Evolutionary conservation across 441 rosid species (phyloP).

Genomic region (Erysimum cheiri): DNA sequence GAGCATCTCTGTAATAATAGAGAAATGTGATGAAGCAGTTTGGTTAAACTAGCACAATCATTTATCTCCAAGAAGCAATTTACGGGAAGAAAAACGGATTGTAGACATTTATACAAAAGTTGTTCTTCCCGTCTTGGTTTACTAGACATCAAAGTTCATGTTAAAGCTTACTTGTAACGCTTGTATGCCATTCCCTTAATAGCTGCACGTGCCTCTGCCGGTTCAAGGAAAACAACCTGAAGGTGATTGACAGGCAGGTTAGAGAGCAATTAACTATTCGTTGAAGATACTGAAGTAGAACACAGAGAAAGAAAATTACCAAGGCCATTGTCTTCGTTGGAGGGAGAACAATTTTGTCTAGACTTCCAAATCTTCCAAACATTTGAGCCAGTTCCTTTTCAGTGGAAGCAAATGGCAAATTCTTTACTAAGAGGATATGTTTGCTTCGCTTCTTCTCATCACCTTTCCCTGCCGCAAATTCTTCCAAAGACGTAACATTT

Average conservation of each 20-base stretch:
- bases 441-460: conserved; percentile 80
- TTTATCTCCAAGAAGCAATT: conserved; percentile 19
- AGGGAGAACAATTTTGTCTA: conserved; percentile 85
- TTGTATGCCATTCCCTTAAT: conserved; percentile 84
- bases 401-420: conserved; percentile 89
- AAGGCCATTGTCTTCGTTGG: conserved; percentile 86
- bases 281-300: neutral
- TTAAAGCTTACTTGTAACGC: conserved; percentile 77
- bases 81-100: neutral
- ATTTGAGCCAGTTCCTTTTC: conserved; percentile 78
- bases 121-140: conserved; percentile 8
- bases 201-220: conserved; percentile 89
- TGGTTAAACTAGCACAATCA: conserved; percentile 14
- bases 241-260: conserved; percentile 28
- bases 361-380: conserved; percentile 87
- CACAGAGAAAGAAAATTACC: conserved; percentile 49
- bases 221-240: conserved; percentile 90
- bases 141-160: conserved; percentile 22
- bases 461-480: conserved; percentile 63
- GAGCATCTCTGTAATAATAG: conserved; percentile 72
- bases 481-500: conserved; percentile 73
- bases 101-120: conserved; percentile 4
- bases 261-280: conserved; percentile 9
- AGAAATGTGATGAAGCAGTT: conserved; percentile 30
- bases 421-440: conserved; percentile 79